Evolutionary conservation across 2,329 filamentous ascomycete genomes (phyloP), one percentile per base, ranked within the genome.

Genomic region (Colletotrichum chrysophilum): DNA sequence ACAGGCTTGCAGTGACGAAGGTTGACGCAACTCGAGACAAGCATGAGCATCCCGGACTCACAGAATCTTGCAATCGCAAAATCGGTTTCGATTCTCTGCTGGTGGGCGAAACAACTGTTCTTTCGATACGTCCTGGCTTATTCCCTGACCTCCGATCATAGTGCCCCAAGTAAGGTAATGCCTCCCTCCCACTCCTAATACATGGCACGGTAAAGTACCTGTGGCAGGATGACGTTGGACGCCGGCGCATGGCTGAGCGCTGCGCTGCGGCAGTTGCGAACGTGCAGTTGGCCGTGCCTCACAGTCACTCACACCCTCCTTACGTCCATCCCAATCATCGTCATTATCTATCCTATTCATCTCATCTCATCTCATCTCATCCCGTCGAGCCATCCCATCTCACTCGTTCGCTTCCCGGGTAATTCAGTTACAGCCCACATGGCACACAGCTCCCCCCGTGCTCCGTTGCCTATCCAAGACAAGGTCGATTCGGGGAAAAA

Each of bases 201-300:
- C 43, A 48, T 48, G 43, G 18, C n/a, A 48, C 10, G 43, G 10
- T 21, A 58, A 26, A 58, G 32, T 43, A 38, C 36, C 36, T 43
- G 60, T 73, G 61, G 61, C 38, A 62, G 62, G 70, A 73, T 75
- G 73, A 75, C 73, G 73, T 73, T 75, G 70, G 70, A 75, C 66
- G 38, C 43, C 26, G 34, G 24, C 64, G 32, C 32, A 60, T 34
- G 43, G 34, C 62, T 30, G 64, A 48, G 65, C 73, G 43, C n/a
- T 48, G 43, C n/a, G n/a, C 43, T 48, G 43, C 43, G 69, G 69
- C 69, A 66, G 24, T 74, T 70, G 66, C 36, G 8, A 55, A 30
- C 16, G 58, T 61, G 28, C 28, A 34, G 43, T 56, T 58, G 60
- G 18, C 48, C 52, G 32, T 34, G 55, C 52, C 32, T 24, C 64